Evolutionary conservation across 2,329 filamentous ascomycete genomes (phyloP).

Genomic region (Seiridium cupressi): DNA sequence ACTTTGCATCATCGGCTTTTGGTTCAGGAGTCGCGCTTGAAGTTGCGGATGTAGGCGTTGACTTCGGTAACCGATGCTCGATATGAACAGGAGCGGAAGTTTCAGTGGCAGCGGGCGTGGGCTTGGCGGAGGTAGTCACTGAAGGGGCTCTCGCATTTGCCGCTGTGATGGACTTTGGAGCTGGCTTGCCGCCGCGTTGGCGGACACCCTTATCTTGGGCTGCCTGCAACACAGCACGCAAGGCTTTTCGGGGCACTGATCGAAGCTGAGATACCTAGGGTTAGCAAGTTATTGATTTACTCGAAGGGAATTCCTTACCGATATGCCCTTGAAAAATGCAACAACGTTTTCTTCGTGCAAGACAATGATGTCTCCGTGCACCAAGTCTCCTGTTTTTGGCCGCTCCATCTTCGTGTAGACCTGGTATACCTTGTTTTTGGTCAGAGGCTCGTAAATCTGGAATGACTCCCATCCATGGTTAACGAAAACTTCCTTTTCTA

Average conservation of each 20-base stretch:
- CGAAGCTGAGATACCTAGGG: neutral
- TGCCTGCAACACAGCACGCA: neutral
- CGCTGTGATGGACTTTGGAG: neutral
- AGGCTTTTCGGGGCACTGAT: neutral
- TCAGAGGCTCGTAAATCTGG: constrained; percentile 17
- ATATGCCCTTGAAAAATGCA: neutral
- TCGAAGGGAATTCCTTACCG: neutral
- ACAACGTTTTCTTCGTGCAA: neutral
- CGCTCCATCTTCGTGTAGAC: constrained; percentile 18
- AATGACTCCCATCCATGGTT: constrained; percentile 24
- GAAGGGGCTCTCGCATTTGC: neutral
- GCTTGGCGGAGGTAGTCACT: neutral
- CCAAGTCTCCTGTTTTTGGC: constrained; percentile 12
- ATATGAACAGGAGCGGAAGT: neutral
- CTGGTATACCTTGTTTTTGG: constrained; percentile 13
- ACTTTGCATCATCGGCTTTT: neutral
- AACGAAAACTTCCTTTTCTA: constrained; percentile 19
- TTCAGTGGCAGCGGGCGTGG: neutral
- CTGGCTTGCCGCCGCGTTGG: no score
- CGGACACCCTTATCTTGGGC: neutral
- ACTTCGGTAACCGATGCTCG: neutral
- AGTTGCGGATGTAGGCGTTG: neutral
- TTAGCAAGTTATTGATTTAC: neutral
- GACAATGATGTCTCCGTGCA: constrained; percentile 2
- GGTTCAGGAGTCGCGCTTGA: neutral